phyloP scores from a whole-genome alignment of 805 yeast genomes.

The Kuraishia hungarica region DNA sequence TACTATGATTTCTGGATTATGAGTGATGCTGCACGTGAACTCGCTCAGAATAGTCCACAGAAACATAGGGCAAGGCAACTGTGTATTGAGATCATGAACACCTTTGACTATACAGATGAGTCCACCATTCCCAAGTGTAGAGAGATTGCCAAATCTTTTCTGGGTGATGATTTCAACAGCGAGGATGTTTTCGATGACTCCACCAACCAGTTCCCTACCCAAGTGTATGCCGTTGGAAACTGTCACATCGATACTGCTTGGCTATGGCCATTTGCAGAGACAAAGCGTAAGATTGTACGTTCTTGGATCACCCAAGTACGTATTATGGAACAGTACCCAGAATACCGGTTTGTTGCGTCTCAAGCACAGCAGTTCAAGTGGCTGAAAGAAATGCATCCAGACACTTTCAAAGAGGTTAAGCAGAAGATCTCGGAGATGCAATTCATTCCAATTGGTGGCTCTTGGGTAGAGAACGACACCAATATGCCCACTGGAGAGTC shows the following conservation, averaged over 20 bases:
- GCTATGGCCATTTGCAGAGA: constrained; percentile 99
- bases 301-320: constrained; percentile 93
- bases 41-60: constrained; percentile 69
- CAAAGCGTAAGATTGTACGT: constrained; percentile 84
- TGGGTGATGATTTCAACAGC: constrained; percentile 62
- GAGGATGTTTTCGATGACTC: constrained; percentile 50
- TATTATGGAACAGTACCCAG: constrained; percentile 81
- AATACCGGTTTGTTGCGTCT: constrained; percentile 88
- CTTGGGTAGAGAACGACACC: constrained; percentile 98
- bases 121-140: constrained; percentile 55
- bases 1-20: constrained; percentile 80
- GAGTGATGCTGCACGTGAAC: constrained; percentile 86
- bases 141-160: constrained; percentile 46
- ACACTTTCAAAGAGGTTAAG: constrained; percentile 54
- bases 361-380: constrained; percentile 96
- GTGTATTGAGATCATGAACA: constrained; percentile 77
- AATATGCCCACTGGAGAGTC: constrained; percentile 95
- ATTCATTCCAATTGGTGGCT: constrained; percentile 89
- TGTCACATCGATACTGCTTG: constrained; percentile 98
- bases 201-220: constrained; percentile 28
- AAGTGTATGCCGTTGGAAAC: constrained; percentile 84
- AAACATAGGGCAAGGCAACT: constrained; percentile 73
- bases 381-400: constrained; percentile 84
- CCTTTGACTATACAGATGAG: constrained; percentile 66
- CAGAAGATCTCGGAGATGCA: constrained; percentile 62